Evolutionary conservation across 257 asterid genomes (phyloP).

Genomic region (Ajuga chamaepitys): DNA sequence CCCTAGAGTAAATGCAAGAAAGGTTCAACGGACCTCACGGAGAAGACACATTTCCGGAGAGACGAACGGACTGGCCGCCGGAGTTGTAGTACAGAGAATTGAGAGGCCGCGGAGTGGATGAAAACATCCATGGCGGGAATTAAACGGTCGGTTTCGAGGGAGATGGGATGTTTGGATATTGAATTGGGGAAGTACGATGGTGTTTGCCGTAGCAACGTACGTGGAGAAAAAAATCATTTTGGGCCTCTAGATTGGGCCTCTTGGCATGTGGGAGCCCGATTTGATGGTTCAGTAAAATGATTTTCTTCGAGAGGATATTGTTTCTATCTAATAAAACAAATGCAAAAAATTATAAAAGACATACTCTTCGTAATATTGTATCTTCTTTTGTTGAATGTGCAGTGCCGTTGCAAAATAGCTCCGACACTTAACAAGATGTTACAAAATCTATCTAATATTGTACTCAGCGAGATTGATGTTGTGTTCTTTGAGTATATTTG

Average conservation of each 20-base stretch:
- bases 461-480: too few relatives aligned
- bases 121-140: constrained; percentile 59
- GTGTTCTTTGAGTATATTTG: too few relatives aligned
- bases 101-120: constrained; percentile 41
- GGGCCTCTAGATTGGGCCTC: constrained; percentile 13
- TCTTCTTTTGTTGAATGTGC: too few relatives aligned
- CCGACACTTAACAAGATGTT: too few relatives aligned
- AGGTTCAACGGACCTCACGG: constrained; percentile 37
- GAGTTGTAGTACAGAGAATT: constrained; percentile 27
- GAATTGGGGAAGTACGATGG: not conserved
- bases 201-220: not conserved
- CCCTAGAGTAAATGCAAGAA: constrained; percentile 16
- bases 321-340: too few relatives aligned
- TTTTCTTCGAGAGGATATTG: too few relatives aligned
- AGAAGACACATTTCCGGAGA: constrained; percentile 37
- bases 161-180: not conserved
- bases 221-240: not conserved
- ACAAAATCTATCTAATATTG: too few relatives aligned
- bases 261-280: too few relatives aligned
- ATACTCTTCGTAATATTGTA: too few relatives aligned
- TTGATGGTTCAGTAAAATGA: too few relatives aligned
- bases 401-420: too few relatives aligned
- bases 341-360: too few relatives aligned
- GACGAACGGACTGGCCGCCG: constrained; percentile 28
- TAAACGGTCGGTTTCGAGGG: constrained; percentile 15